These are phyloP conservation scores for Cladobotryum mycophilum DNA, from an alignment of 2,329 filamentous ascomycete genomes.

Conservation along the genomic window DNA sequence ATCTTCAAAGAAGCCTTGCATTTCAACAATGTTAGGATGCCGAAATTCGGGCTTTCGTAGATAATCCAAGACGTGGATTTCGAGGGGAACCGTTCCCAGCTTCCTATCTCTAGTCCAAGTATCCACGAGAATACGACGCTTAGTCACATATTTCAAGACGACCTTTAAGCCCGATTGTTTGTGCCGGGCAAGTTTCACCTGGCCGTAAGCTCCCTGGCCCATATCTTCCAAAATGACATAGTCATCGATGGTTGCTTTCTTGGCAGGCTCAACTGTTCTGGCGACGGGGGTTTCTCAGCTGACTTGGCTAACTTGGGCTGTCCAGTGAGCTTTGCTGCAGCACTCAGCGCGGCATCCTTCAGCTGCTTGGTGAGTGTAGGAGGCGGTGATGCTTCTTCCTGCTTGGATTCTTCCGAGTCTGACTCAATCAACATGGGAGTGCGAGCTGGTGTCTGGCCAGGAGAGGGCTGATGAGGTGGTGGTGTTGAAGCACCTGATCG, in stretches of 20 bases:
- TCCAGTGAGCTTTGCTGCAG: conserved; percentile 48
- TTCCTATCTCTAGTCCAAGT: conserved; percentile 95
- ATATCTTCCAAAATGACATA: conserved; percentile 95
- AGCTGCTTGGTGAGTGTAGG: conserved; percentile 50
- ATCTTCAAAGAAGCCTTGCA: conserved; percentile 71
- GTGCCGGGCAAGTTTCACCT: conserved; percentile 89
- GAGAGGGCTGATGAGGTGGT: conserved; percentile 71
- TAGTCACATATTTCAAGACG: conserved; percentile 96
- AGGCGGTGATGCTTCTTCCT: conserved; percentile 34
- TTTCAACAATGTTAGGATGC: conserved; percentile 66
- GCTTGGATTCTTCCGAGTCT: conserved; percentile 38
- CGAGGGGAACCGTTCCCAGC: conserved; percentile 87
- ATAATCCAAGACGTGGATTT: conserved; percentile 95
- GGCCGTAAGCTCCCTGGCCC: conserved; percentile 95
- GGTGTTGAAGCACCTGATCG: conserved; percentile 63
- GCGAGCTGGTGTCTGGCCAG: conserved; percentile 59
- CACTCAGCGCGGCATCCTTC: conserved; percentile 49
- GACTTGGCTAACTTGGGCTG: conserved; percentile 26
- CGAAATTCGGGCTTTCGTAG: conserved; percentile 65
- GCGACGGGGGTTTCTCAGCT: conserved; percentile 27
- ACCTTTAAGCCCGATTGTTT: conserved; percentile 77
- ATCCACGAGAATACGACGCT: conserved; percentile 91
- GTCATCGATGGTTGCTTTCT: conserved; percentile 82
- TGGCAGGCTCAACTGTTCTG: conserved; percentile 30
- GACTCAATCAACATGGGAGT: conserved; percentile 52